phyloP scores from a whole-genome alignment of 2,329 filamentous ascomycete genomes.

The Phialophora chinensis region DNA sequence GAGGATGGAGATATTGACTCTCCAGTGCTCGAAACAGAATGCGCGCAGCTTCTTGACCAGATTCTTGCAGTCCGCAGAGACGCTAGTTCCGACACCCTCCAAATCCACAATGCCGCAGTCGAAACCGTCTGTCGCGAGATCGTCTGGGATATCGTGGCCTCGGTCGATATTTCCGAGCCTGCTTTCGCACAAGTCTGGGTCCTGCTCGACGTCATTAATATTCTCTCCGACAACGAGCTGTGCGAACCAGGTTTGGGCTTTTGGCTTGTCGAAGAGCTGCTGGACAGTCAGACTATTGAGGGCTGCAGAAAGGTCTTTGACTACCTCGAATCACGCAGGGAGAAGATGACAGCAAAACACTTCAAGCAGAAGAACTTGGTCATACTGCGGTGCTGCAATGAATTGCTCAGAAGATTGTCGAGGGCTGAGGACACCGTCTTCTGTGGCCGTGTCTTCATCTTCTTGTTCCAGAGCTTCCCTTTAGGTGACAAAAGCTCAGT shows the following conservation, averaged over 20 bases:
- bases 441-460: slow-evolving; percentile 96
- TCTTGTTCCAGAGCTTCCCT: slow-evolving; percentile 97
- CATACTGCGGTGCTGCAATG: slow-evolving; percentile 93
- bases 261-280: slow-evolving; percentile 89
- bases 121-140: slow-evolving; percentile 83
- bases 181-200: slow-evolving; percentile 89
- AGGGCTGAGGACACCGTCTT: slow-evolving; percentile 96
- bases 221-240: slow-evolving; percentile 76
- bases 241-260: slow-evolving; percentile 82
- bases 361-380: slow-evolving; percentile 85
- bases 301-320: slow-evolving; percentile 92
- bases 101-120: slow-evolving; percentile 69
- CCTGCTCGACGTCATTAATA: slow-evolving; percentile 85
- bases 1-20: slow-evolving; percentile 26
- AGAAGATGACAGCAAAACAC: slow-evolving; percentile 79
- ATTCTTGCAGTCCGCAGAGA: slow-evolving; percentile 27
- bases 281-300: slow-evolving; percentile 93
- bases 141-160: slow-evolving; percentile 78
- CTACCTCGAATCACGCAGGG: slow-evolving; percentile 90
- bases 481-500: slow-evolving; percentile 96
- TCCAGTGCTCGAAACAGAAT: slow-evolving; percentile 32
- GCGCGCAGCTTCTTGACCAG: slow-evolving; percentile 33
- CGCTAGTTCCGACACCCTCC: slow-evolving; percentile 48
- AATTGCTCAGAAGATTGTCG: slow-evolving; percentile 90
- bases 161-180: slow-evolving; percentile 75